A percentile compares a stretch with the other conserved stretches of the same genome.
Conservation (phyloP, 495 filamentous ascomycete genomes). For the Daldinia concentrica region DNA sequence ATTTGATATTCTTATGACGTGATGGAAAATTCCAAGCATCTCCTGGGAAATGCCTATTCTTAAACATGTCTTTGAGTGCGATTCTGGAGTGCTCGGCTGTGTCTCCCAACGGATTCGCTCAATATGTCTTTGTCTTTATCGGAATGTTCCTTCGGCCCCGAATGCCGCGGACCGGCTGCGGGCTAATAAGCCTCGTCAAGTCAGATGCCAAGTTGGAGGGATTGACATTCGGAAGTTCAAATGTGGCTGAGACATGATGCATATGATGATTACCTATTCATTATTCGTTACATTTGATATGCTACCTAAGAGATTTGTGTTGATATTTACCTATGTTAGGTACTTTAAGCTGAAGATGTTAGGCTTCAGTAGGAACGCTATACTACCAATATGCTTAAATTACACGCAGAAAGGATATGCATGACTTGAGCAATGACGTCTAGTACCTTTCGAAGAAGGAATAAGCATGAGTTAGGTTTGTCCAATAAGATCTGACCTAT, state of each 20-base stretch:
- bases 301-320: background rate
- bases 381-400: background rate
- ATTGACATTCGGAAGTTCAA: background rate
- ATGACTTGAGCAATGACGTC: conserved; percentile 8
- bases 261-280: background rate
- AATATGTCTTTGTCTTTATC: too few relatives aligned
- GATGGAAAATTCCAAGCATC: too few relatives aligned
- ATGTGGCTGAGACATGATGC: background rate
- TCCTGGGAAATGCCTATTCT: background rate
- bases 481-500: conserved; percentile 1
- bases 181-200: background rate
- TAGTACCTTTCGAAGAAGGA: conserved; percentile 1
- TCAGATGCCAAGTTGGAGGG: conserved; percentile 1
- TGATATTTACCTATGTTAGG: background rate
- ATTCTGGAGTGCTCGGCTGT: background rate
- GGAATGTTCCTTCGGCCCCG: conserved; percentile 3
- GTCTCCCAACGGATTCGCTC: background rate
- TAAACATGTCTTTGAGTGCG: background rate
- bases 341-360: background rate
- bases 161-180: conserved; percentile 7
- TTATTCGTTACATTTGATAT: background rate
- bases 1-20: too few relatives aligned
- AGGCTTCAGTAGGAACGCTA: background rate
- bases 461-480: background rate
- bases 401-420: background rate